Conservation (phyloP, 73 alveolate genomes). For the Blepharisma stoltei region DNA sequence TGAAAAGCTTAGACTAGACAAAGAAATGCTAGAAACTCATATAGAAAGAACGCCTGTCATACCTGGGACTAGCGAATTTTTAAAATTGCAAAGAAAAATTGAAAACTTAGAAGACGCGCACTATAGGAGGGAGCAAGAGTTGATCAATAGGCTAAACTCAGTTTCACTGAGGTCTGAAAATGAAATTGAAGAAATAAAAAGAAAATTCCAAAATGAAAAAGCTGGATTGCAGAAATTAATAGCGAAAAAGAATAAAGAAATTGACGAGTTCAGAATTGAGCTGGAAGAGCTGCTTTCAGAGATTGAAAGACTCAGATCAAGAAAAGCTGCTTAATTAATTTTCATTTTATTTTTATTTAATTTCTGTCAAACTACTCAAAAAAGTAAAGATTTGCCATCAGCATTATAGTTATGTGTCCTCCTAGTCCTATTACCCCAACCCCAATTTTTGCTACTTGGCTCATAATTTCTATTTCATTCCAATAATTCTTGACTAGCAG, state of each 20-base stretch:
- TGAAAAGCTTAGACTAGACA: background rate
- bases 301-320: slow-evolving; percentile 7
- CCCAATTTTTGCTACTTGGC: too few relatives aligned
- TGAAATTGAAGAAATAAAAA: background rate
- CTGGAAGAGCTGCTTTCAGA: slow-evolving; percentile 25
- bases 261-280: slow-evolving; percentile 23
- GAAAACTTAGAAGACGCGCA: slow-evolving; percentile 20
- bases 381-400: too few relatives aligned
- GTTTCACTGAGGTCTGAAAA: background rate
- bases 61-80: slow-evolving; percentile 25
- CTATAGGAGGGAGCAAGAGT: slow-evolving; percentile 25
- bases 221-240: slow-evolving; percentile 10
- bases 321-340: background rate
- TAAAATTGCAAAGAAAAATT: slow-evolving; percentile 23
- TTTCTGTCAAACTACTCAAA: too few relatives aligned
- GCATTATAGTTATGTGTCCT: too few relatives aligned
- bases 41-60: background rate
- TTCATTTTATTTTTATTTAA: too few relatives aligned
- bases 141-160: background rate
- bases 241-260: slow-evolving; percentile 24
- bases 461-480: too few relatives aligned
- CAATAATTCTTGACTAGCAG: too few relatives aligned
- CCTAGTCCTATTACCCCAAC: too few relatives aligned
- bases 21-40: slow-evolving; percentile 6
- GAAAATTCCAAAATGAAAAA: slow-evolving; percentile 1